A percentile compares a stretch with the other conserved stretches of the same genome.
Evolutionary conservation across 257 asterid species (phyloP).

Genomic region (Nyctanthes arbortristis): DNA sequence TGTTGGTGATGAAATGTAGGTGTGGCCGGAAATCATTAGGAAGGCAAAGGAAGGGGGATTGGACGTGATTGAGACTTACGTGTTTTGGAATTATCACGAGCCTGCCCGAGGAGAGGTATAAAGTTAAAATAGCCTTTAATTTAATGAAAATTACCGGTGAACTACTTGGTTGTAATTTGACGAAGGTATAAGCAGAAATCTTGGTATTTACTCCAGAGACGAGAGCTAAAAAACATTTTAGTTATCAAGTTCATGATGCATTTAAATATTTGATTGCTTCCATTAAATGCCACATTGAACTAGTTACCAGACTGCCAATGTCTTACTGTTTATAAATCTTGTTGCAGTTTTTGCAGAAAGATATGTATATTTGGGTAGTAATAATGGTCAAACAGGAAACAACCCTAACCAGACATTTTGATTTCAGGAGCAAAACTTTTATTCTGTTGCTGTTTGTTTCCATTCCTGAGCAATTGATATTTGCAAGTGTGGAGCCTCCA

Average conservation of each 20-base stretch:
- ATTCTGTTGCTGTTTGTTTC: neutral
- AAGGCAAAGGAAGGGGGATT: conserved; percentile 89
- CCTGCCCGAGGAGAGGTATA: conserved; percentile 73
- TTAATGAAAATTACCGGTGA: neutral
- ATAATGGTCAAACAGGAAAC: neutral
- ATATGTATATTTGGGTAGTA: conserved; percentile 11
- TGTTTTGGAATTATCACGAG: conserved; percentile 86
- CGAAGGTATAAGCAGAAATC: neutral
- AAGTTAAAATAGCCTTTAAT: neutral
- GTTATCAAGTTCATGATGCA: neutral
- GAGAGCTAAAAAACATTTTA: neutral
- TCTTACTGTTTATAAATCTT: neutral
- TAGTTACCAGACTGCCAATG: neutral
- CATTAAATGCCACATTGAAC: neutral
- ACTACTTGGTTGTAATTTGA: neutral
- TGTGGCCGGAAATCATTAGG: conserved; percentile 65
- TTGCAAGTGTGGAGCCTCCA: neutral
- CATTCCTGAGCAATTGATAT: neutral
- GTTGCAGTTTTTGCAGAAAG: neutral
- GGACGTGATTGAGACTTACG: conserved; percentile 82
- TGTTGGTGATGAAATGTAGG: conserved; percentile 34
- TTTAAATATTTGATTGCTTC: neutral
- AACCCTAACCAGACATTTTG: neutral
- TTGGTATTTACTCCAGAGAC: neutral
- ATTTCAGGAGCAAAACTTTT: neutral